phyloP scores from a whole-genome alignment of 2,329 filamentous ascomycete species.

The Cercospora brassicicola region DNA sequence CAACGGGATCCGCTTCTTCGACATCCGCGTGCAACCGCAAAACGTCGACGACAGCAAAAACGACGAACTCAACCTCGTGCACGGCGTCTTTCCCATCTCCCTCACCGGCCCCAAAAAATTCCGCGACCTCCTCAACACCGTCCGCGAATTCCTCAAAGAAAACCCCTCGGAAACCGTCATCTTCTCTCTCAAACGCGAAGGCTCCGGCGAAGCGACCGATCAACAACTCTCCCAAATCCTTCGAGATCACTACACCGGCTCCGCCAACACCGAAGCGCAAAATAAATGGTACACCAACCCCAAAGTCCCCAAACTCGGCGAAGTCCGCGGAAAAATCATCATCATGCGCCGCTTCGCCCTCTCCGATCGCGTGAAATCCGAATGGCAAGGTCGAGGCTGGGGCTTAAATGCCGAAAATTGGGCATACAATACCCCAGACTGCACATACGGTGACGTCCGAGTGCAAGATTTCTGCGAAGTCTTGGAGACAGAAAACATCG shows the following conservation, averaged over 20 bases:
- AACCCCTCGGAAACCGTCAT: constrained; percentile 82
- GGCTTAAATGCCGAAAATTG: constrained; percentile 65
- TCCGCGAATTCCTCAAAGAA: constrained; percentile 67
- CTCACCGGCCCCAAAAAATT: constrained; percentile 80
- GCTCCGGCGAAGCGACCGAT: constrained; percentile 76
- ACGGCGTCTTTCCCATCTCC: constrained; percentile 84
- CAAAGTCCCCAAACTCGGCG: constrained; percentile 73
- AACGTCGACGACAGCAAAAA: constrained; percentile 55
- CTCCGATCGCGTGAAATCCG: constrained; percentile 50
- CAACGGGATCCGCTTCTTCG: constrained; percentile 91
- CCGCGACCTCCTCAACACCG: constrained; percentile 67
- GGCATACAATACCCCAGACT: constrained; percentile 86
- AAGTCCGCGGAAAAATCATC: constrained; percentile 78
- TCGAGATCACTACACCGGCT: constrained; percentile 66
- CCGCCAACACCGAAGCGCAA: constrained; percentile 43
- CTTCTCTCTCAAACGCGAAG: constrained; percentile 88
- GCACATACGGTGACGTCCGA: constrained; percentile 70
- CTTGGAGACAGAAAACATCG: constrained; percentile 69
- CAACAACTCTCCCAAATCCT: constrained; percentile 74
- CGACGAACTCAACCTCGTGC: constrained; percentile 76
- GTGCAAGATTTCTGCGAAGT: constrained; percentile 97
- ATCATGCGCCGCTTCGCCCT: constrained; percentile 78
- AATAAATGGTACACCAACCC: constrained; percentile 77
- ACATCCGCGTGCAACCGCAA: constrained; percentile 75
- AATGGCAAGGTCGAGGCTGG: constrained; percentile 56